Conservation (phyloP, 1,284 basidiomycete genomes). For the Irpex lacteus region DNA sequence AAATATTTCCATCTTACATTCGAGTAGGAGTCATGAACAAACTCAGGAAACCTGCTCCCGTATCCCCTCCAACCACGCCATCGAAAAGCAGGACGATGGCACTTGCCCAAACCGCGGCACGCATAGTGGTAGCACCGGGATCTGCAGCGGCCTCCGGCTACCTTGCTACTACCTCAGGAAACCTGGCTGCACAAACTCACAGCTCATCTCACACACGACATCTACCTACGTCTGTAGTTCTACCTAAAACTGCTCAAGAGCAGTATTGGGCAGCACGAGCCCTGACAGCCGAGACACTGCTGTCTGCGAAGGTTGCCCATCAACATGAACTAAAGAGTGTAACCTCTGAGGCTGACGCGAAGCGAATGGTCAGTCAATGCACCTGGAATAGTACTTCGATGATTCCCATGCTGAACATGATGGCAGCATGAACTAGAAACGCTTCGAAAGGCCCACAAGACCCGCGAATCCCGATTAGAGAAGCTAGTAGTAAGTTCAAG, state of each 20-base stretch:
- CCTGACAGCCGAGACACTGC: constrained; percentile 54
- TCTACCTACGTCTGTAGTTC: not conserved
- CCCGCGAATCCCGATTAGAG: constrained; percentile 3
- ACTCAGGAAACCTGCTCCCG: constrained; percentile 14
- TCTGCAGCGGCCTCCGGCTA: not conserved
- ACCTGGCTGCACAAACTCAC: not conserved
- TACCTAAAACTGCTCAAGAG: constrained; percentile 29
- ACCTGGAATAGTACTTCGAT: not conserved
- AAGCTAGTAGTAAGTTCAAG: constrained; percentile 45
- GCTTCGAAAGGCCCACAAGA: constrained; percentile 6
- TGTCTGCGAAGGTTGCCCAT: constrained; percentile 45
- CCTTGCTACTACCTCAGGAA: not conserved
- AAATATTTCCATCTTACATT: too few species aligned
- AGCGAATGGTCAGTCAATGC: constrained; percentile 39
- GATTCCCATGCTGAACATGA: too few species aligned
- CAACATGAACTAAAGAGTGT: constrained; percentile 43
- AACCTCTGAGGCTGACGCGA: constrained; percentile 38
- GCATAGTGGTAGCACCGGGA: not conserved
- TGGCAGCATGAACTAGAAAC: constrained; percentile 5
- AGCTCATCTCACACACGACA: not conserved
- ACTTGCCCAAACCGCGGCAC: constrained; percentile 15
- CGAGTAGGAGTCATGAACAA: constrained; percentile 16
- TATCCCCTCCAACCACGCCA: not conserved
- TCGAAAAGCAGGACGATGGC: constrained; percentile 21
- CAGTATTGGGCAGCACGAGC: constrained; percentile 66